A percentile compares a stretch with the other conserved stretches of the same genome.
Conservation (phyloP, 306 rosid species). For the Malus orientalis region DNA sequence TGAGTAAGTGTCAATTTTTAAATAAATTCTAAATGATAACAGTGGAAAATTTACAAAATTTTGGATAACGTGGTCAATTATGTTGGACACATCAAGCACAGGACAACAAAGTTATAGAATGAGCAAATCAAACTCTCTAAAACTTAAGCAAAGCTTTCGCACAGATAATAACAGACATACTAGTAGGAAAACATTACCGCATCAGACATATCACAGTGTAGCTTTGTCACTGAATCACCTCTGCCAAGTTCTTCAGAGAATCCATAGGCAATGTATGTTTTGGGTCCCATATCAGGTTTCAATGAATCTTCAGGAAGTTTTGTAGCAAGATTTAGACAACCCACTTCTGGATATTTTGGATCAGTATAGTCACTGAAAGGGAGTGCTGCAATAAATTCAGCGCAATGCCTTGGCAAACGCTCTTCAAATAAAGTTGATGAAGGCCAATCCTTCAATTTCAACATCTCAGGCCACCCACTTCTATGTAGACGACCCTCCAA, state of each 20-base stretch:
- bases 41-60: background rate
- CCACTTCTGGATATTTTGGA: constrained; percentile 31
- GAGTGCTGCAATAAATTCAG: constrained; percentile 35
- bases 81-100: background rate
- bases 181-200: constrained; percentile 24
- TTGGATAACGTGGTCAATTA: background rate
- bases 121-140: background rate
- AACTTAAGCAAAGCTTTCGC: background rate
- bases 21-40: background rate
- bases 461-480: constrained; percentile 36
- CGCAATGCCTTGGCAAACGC: constrained; percentile 38
- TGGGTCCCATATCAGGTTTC: constrained; percentile 42
- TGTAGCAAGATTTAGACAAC: constrained; percentile 32
- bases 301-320: constrained; percentile 28
- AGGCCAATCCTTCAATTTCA: constrained; percentile 46
- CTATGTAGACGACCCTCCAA: constrained; percentile 28
- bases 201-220: constrained; percentile 42
- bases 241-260: constrained; percentile 31
- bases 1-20: background rate
- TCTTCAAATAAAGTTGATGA: constrained; percentile 35
- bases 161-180: background rate
- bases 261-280: constrained; percentile 40
- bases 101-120: background rate
- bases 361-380: constrained; percentile 36
- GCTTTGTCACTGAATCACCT: constrained; percentile 42